phyloP scores from a whole-genome alignment of 768 basidiomycete species.

The Tephrocybe sp. region DNA sequence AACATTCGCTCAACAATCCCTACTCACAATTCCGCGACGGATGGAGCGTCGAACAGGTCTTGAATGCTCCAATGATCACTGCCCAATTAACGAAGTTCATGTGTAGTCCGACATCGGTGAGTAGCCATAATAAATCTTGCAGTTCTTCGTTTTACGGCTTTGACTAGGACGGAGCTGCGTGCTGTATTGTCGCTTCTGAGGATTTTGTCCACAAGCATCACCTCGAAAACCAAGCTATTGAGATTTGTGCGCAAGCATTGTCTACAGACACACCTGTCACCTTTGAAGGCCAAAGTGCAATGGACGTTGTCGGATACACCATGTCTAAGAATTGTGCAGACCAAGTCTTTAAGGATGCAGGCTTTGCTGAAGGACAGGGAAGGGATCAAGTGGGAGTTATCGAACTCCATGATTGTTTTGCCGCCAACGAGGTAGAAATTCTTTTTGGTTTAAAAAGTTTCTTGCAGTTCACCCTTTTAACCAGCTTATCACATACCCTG shows the following conservation, averaged over 20 bases:
- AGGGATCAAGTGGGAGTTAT: slow-evolving; percentile 79
- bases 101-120: slow-evolving; percentile 82
- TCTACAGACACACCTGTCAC: slow-evolving; percentile 64
- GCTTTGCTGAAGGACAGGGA: slow-evolving; percentile 59
- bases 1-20: slow-evolving; percentile 77
- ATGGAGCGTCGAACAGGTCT: slow-evolving; percentile 70
- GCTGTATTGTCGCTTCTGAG: slow-evolving; percentile 76
- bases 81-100: slow-evolving; percentile 78
- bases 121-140: slow-evolving; percentile 12
- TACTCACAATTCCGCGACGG: slow-evolving; percentile 84
- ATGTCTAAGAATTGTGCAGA: slow-evolving; percentile 74
- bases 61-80: slow-evolving; percentile 64
- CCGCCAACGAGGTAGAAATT: slow-evolving; percentile 64
- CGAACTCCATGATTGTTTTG: slow-evolving; percentile 86
- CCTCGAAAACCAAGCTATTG: slow-evolving; percentile 85
- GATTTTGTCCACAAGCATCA: slow-evolving; percentile 68
- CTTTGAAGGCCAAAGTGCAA: slow-evolving; percentile 66
- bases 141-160: background rate
- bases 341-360: slow-evolving; percentile 68
- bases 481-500: slow-evolving; percentile 79
- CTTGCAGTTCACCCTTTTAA: background rate
- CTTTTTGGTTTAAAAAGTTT: background rate
- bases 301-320: slow-evolving; percentile 78
- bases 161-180: slow-evolving; percentile 67
- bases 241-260: slow-evolving; percentile 66